Evolutionary conservation across 306 rosid genomes (phyloP), one percentile per base, ranked within the genome.

Genomic region (Geum urbanum): DNA sequence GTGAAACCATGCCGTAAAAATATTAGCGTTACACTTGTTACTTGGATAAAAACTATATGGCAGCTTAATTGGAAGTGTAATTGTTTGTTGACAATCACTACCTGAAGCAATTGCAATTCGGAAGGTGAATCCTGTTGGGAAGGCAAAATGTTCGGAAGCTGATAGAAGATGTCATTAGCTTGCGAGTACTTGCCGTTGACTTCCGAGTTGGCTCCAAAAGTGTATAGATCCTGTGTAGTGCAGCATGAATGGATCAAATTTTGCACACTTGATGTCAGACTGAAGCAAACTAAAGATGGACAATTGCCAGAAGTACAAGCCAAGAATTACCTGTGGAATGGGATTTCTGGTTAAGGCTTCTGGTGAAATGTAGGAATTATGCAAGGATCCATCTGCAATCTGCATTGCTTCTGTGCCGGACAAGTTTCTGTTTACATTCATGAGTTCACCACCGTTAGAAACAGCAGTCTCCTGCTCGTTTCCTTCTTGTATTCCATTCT

Each of bases 101-200:
- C 92, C 83, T 79, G 87, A 39, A 85, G 27, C n/a, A 81, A 63
- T 45, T 77, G 96, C 63, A 86, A 71, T 35, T 74, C 83, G 78
- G 83, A 70, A 57, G 84, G 84, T 70, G 86, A 77, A 59, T 78
- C 83, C 5, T 76, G 88, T 66, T 84, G 86, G 81, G 63, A 76
- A 76, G 89, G 59, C 39, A 78, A 84, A 77, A 72, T 67, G 84
- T 77, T 78, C 9, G 77, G 78, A 2, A 83, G 82, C 52, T 63
- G 89, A 54, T 71, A 79, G 41, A 72, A 37, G 80, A 74, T 60
- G 39, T 63, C 74, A 74, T 70, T 77, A 69, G 86, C 80, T 50
- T 75, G 86, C 62, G 72, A 78, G 75, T 77, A 81, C 69, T 81
- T 47, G 84, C 89, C 75, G 39, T 81, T 84, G 54, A 76, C 85